Conservation (phyloP, 2,329 filamentous ascomycete species). For the Curvularia eragrostidis region DNA sequence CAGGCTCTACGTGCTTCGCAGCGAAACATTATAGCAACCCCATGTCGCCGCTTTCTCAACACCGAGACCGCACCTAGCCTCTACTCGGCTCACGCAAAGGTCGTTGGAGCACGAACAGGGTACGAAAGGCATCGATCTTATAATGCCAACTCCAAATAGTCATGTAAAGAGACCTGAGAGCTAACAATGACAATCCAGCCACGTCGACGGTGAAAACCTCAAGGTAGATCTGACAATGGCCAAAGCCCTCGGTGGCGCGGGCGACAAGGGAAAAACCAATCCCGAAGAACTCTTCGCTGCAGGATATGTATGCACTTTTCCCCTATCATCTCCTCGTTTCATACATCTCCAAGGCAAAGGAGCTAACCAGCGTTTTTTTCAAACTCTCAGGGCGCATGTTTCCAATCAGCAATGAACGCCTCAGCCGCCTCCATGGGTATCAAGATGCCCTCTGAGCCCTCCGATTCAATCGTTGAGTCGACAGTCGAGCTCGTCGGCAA, state of each 20-base stretch:
- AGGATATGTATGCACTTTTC: slow-evolving; percentile 50
- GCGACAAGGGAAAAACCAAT: slow-evolving; percentile 51
- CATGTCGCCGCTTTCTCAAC: slow-evolving; percentile 45
- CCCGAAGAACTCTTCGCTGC: slow-evolving; percentile 57
- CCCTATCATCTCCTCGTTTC: too few species aligned
- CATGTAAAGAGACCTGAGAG: not conserved
- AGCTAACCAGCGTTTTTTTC: not conserved
- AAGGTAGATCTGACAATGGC: slow-evolving; percentile 53
- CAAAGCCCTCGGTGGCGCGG: slow-evolving; percentile 55
- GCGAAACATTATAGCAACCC: slow-evolving; percentile 1
- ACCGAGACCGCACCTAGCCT: slow-evolving; percentile 51
- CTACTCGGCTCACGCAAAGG: slow-evolving; percentile 50
- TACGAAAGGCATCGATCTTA: not conserved
- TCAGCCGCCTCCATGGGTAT: slow-evolving; percentile 51
- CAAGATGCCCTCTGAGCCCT: slow-evolving; percentile 50
- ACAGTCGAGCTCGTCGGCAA: slow-evolving; percentile 56
- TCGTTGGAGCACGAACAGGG: slow-evolving; percentile 50
- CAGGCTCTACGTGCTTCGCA: slow-evolving; percentile 18
- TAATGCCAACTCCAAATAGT: not conserved
- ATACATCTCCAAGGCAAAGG: too few species aligned
- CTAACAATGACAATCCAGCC: slow-evolving; percentile 20
- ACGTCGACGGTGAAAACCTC: slow-evolving; percentile 46
- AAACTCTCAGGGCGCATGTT: not conserved
- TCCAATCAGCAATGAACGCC: slow-evolving; percentile 56
- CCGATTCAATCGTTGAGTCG: slow-evolving; percentile 51